Evolutionary conservation across 1,139 yeast genomes (phyloP).

Genomic region (Debaryomycetaceae sp.): DNA sequence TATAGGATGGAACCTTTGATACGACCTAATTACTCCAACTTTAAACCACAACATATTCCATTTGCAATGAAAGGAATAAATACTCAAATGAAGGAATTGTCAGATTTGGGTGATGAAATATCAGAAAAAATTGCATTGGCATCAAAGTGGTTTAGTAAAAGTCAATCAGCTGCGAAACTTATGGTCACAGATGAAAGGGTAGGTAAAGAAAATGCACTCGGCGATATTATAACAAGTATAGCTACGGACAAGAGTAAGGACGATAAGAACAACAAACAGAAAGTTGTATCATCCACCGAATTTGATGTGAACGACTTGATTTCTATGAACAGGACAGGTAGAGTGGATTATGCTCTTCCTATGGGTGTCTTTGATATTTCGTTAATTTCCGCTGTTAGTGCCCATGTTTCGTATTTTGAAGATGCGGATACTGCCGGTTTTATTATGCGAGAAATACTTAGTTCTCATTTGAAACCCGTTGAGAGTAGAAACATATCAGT

Average conservation of each 20-base stretch:
- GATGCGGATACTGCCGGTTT: constrained; percentile 84
- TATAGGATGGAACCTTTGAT: constrained; percentile 83
- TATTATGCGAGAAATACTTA: constrained; percentile 53
- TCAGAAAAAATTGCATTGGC: constrained; percentile 46
- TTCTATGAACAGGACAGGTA: constrained; percentile 60
- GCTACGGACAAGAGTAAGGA: constrained; percentile 19
- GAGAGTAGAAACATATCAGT: constrained; percentile 21
- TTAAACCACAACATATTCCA: constrained; percentile 60
- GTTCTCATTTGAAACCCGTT: constrained; percentile 16
- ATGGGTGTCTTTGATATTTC: constrained; percentile 81
- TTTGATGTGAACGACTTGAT: constrained; percentile 33
- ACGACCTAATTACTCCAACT: constrained; percentile 47
- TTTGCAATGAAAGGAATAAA: constrained; percentile 50
- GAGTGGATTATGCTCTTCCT: constrained; percentile 79
- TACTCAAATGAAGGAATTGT: constrained; percentile 38
- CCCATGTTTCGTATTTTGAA: constrained; percentile 87
- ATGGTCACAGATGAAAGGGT: constrained; percentile 20
- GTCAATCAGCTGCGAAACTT: constrained; percentile 7
- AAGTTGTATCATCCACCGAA: constrained; percentile 18
- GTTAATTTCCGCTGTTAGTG: constrained; percentile 72
- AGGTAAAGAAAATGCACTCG: constrained; percentile 38
- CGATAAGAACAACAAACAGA: constrained; percentile 15
- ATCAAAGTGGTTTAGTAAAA: constrained; percentile 38
- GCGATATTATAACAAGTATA: constrained; percentile 39
- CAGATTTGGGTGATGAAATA: constrained; percentile 41